A percentile compares a stretch with the other conserved stretches of the same genome.
Evolutionary conservation across 345 rosid genomes (phyloP).

Genomic region (Hibiscus tridactylites): DNA sequence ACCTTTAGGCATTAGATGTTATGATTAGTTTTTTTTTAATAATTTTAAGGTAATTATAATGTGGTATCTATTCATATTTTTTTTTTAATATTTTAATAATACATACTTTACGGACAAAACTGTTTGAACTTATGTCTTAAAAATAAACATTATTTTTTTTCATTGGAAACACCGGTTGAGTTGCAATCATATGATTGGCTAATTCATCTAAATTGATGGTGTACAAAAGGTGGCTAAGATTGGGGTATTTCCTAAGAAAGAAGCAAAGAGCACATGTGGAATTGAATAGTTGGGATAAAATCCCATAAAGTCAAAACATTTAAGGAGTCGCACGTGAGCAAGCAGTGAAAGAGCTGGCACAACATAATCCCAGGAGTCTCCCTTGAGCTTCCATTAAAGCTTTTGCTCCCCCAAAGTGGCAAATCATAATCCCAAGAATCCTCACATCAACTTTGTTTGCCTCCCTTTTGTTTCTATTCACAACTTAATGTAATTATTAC

Average conservation of each 20-base stretch:
- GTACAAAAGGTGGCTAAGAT: not conserved
- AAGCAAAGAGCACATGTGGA: constrained; percentile 44
- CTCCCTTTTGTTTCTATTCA: too few relatives aligned
- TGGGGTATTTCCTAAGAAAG: constrained; percentile 9
- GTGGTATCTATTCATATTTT: too few relatives aligned
- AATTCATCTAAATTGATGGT: not conserved
- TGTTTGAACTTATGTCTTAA: too few relatives aligned
- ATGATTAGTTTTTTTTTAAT: too few relatives aligned
- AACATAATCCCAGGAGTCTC: not conserved
- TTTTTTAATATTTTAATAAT: too few relatives aligned
- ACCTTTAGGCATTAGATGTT: too few relatives aligned
- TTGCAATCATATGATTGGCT: not conserved
- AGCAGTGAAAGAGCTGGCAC: constrained; percentile 29
- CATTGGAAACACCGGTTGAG: too few relatives aligned
- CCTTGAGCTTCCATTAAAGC: not conserved
- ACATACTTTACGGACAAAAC: too few relatives aligned
- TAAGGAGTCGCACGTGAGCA: constrained; percentile 32
- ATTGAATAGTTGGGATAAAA: constrained; percentile 6
- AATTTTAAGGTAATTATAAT: too few relatives aligned
- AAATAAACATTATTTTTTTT: too few relatives aligned
- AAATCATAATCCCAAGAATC: not conserved
- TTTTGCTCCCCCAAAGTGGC: not conserved
- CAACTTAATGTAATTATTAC: not conserved
- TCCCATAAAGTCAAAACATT: not conserved
- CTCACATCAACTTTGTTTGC: not conserved